Evolutionary conservation across 805 yeast species (phyloP).

Genomic region (Lipomyces chichibuensis): DNA sequence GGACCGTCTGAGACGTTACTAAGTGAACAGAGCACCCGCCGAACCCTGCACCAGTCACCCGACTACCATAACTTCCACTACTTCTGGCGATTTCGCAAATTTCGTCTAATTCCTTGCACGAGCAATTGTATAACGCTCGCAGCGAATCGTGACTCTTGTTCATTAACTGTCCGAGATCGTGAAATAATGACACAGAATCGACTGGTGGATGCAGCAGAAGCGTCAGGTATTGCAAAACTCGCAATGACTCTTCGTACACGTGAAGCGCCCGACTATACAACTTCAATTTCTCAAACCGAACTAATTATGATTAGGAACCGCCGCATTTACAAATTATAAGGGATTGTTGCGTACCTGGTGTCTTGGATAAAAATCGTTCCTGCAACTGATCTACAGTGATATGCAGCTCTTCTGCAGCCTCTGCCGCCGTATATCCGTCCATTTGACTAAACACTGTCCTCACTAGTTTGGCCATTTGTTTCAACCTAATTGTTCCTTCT

Average conservation of each 20-base stretch:
- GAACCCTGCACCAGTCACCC: slow-evolving; percentile 78
- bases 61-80: slow-evolving; percentile 64
- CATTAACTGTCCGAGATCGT: slow-evolving; percentile 57
- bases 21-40: slow-evolving; percentile 75
- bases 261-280: slow-evolving; percentile 62
- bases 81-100: slow-evolving; percentile 57
- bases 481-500: slow-evolving; percentile 3
- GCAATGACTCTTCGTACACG: slow-evolving; percentile 61
- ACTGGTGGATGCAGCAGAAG: slow-evolving; percentile 7
- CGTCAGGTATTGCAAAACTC: slow-evolving; percentile 54
- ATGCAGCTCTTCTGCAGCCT: slow-evolving; percentile 54
- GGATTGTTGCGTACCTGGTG: too few species aligned
- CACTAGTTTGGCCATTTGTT: slow-evolving; percentile 8
- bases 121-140: slow-evolving; percentile 54
- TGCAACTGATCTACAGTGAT: slow-evolving; percentile 50
- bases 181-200: not conserved
- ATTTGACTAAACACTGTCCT: not conserved
- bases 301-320: slow-evolving; percentile 53
- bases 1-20: slow-evolving; percentile 40
- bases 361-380: too few species aligned
- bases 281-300: slow-evolving; percentile 57
- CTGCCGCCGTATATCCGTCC: slow-evolving; percentile 55
- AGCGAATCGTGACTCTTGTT: slow-evolving; percentile 62
- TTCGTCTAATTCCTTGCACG: slow-evolving; percentile 57
- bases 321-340: not conserved